phyloP scores from a whole-genome alignment of 768 basidiomycete species.

The Lentinus tigrinus region DNA sequence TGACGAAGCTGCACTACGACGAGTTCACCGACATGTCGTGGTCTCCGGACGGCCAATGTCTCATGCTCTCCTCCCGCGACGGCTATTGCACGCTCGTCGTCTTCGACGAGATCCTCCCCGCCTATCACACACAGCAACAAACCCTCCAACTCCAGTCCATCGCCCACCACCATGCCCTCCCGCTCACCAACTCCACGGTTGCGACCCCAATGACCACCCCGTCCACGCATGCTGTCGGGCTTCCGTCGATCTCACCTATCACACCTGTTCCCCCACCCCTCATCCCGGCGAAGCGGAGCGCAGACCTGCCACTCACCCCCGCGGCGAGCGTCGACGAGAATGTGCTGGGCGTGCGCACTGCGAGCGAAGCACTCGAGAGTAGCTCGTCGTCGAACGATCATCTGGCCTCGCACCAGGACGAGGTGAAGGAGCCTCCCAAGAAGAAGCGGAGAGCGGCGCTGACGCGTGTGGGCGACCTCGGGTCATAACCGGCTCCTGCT shows the following conservation, averaged over 20 bases:
- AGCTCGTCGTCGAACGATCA: background rate
- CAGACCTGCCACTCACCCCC: conserved; percentile 33
- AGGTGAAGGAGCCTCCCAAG: conserved; percentile 62
- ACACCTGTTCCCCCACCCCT: conserved; percentile 14
- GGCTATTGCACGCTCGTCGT: conserved; percentile 95
- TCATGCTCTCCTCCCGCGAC: conserved; percentile 89
- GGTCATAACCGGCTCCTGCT: conserved; percentile 3
- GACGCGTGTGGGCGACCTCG: conserved; percentile 60
- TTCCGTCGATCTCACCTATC: conserved; percentile 21
- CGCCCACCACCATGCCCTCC: conserved; percentile 73
- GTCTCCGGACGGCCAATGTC: conserved; percentile 94
- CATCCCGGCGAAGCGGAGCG: conserved; percentile 35
- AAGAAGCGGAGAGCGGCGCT: conserved; percentile 83
- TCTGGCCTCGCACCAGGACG: conserved; percentile 21
- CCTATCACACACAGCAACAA: conserved; percentile 88
- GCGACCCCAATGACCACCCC: conserved; percentile 29
- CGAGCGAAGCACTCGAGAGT: background rate
- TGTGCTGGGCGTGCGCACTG: background rate
- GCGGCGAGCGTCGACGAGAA: conserved; percentile 29
- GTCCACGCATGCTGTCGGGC: conserved; percentile 19
- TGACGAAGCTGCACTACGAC: conserved; percentile 95
- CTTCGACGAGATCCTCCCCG: conserved; percentile 91
- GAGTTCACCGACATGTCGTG: conserved; percentile 97
- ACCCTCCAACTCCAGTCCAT: conserved; percentile 89
- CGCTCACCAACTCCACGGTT: conserved; percentile 23